A percentile compares a stretch with the other conserved stretches of the same genome.
Conservation (phyloP, 805 yeast species). For the Suhomyces pyralidae region DNA sequence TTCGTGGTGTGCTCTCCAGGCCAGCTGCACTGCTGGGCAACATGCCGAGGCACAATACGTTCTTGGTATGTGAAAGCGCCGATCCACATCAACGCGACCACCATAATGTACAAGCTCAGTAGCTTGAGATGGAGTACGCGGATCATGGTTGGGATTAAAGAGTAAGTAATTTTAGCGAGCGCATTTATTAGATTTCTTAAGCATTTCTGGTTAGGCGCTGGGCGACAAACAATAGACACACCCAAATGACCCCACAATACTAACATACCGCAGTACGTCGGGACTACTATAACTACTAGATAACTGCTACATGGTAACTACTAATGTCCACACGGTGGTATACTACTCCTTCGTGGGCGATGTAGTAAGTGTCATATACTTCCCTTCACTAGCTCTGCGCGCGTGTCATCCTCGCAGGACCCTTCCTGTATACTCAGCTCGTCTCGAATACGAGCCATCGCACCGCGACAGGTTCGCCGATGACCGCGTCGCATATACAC, state of each 20-base stretch:
- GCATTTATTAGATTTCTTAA: neutral
- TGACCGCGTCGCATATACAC: neutral
- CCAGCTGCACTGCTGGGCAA: slow-evolving; percentile 34
- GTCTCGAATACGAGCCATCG: neutral
- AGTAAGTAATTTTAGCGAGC: neutral
- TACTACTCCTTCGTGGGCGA: no score
- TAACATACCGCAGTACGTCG: neutral
- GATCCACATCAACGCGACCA: slow-evolving; percentile 27
- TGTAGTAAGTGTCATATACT: no score
- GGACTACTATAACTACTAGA: no score
- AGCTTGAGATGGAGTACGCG: slow-evolving; percentile 18
- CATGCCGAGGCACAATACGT: slow-evolving; percentile 24
- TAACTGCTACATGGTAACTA: neutral
- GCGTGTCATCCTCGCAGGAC: neutral
- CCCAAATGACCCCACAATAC: neutral
- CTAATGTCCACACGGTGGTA: no score
- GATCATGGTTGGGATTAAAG: neutral
- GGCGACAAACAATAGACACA: neutral
- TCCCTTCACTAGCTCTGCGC: neutral
- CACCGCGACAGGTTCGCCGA: neutral
- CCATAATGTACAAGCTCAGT: slow-evolving; percentile 23
- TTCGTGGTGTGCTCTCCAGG: slow-evolving; percentile 7
- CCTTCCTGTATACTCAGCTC: neutral
- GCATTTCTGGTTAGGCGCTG: neutral
- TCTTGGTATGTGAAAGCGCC: slow-evolving; percentile 31